phyloP scores from a whole-genome alignment of 2,329 filamentous ascomycete genomes.

The Sporothrix pseudoabietina region DNA sequence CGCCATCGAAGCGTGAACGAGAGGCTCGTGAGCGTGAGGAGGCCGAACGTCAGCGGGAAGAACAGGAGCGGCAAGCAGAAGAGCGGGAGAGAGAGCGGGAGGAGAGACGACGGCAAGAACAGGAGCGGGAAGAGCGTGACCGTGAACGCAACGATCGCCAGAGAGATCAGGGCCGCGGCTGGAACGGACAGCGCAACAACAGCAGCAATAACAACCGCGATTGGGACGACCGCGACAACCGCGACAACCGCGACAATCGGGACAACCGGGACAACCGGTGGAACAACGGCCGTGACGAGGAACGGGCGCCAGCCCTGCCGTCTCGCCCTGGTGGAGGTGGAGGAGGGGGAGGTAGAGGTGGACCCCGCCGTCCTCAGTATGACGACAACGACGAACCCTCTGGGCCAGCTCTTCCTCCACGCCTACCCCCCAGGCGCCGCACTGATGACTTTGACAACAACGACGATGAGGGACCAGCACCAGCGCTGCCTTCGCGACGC shows the following conservation, averaged over 20 bases:
- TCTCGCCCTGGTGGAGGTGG: conserved; percentile 21
- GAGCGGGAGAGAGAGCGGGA: not conserved
- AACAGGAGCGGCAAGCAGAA: not conserved
- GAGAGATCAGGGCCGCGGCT: conserved; percentile 24
- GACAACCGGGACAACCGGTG: conserved; percentile 22
- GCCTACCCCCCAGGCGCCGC: conserved; percentile 46
- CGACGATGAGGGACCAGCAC: conserved; percentile 61
- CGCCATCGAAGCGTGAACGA: conserved; percentile 56
- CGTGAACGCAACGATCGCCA: not conserved
- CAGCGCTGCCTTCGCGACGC: conserved; percentile 46
- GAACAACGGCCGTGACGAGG: not conserved
- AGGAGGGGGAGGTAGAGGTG: not conserved
- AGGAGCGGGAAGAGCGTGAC: not conserved
- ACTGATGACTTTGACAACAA: conserved; percentile 18
- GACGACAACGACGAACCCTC: not conserved
- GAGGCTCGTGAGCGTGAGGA: conserved; percentile 46
- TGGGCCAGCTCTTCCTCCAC: conserved; percentile 9
- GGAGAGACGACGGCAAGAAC: not conserved
- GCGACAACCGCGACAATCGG: conserved; percentile 13
- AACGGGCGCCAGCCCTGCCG: conserved; percentile 24
- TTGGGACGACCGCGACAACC: not conserved
- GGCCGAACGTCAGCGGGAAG: conserved; percentile 39
- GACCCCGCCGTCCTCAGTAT: not conserved
- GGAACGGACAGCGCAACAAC: not conserved
- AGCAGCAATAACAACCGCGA: not conserved